phyloP scores from a whole-genome alignment of 192 early-diverging fungal species.

The Phycomyces nitens region DNA sequence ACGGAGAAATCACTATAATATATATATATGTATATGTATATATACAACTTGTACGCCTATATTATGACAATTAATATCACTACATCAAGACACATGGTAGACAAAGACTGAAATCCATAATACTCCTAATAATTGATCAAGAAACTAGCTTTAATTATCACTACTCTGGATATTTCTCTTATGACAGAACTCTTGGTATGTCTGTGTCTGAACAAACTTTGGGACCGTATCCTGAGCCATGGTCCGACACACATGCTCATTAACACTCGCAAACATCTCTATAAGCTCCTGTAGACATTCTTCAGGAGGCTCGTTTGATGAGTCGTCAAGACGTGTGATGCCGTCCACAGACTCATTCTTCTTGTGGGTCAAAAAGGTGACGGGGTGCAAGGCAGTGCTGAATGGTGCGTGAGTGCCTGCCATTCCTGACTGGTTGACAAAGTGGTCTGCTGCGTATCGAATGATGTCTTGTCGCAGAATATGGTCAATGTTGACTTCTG shows the following conservation, averaged over 20 bases:
- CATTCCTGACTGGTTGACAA: slow-evolving; percentile 21
- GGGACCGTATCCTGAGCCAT: slow-evolving; percentile 71
- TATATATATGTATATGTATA: no score
- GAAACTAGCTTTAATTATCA: no score
- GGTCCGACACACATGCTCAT: slow-evolving; percentile 63
- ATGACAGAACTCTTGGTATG: background rate
- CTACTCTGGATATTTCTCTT: background rate
- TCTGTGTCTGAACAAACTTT: slow-evolving; percentile 42
- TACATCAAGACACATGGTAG: no score
- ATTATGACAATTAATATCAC: background rate
- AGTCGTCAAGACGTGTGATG: background rate
- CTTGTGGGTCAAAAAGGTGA: background rate
- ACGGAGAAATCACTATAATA: no score
- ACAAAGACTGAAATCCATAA: no score
- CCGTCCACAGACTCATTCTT: background rate
- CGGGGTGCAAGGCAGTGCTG: background rate
- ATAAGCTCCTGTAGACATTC: slow-evolving; percentile 14
- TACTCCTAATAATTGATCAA: no score
- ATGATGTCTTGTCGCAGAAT: slow-evolving; percentile 43
- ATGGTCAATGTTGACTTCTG: slow-evolving; percentile 51
- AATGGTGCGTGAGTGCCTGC: no score
- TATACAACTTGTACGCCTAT: background rate
- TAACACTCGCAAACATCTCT: slow-evolving; percentile 48
- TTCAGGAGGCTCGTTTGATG: background rate
- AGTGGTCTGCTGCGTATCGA: slow-evolving; percentile 39